A percentile compares a stretch with the other conserved stretches of the same genome.
Conservation (phyloP, 306 rosid genomes). For the Lablab purpureus region DNA sequence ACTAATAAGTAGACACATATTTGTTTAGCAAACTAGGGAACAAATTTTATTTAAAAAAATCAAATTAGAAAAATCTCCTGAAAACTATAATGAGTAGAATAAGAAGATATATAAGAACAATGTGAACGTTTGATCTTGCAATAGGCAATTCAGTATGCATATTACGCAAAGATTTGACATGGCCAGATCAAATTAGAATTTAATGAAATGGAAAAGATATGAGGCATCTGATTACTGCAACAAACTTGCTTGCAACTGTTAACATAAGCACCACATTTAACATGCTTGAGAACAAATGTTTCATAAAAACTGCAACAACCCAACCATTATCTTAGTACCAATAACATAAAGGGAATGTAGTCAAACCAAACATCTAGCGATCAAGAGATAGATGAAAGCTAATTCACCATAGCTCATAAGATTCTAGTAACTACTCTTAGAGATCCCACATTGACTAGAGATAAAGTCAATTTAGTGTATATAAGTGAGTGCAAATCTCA, state of each 20-base stretch:
- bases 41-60: not conserved
- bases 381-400: no score
- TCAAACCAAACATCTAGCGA: no score
- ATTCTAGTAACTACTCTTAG: no score
- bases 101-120: not conserved
- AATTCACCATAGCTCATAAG: no score
- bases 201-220: not conserved
- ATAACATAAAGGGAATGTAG: no score
- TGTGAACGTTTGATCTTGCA: not conserved
- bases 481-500: no score
- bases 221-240: not conserved
- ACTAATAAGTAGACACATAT: no score
- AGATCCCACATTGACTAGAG: no score
- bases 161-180: not conserved
- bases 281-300: conserved; percentile 26
- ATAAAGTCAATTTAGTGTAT: no score
- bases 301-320: conserved; percentile 4
- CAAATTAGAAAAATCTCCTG: not conserved
- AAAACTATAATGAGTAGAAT: not conserved
- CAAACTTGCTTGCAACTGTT: conserved; percentile 16
- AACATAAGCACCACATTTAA: conserved; percentile 4
- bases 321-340: conserved; percentile 27
- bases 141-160: not conserved
- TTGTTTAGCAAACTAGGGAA: not conserved
- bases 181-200: conserved; percentile 14